A percentile compares a stretch with the other conserved stretches of the same genome.
Evolutionary conservation across 2,329 filamentous ascomycete species (phyloP).

Genomic region (Huntiella bhutanensis): DNA sequence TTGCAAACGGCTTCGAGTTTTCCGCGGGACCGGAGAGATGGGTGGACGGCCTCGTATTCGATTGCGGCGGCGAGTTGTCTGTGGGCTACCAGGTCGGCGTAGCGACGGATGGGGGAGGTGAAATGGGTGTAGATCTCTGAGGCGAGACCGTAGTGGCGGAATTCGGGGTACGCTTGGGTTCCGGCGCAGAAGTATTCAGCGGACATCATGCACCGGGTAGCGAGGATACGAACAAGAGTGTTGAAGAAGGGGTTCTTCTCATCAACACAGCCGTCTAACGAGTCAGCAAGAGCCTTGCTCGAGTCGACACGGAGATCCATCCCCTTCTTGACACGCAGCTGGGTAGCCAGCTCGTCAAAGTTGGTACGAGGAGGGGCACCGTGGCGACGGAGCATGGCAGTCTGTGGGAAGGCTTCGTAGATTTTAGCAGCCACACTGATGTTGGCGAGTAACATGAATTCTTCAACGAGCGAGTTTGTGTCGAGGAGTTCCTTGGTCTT

Average conservation of each 20-base stretch:
- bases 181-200: slow-evolving; percentile 97
- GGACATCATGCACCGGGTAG: slow-evolving; percentile 96
- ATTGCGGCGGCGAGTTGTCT: slow-evolving; percentile 90
- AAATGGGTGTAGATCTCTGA: slow-evolving; percentile 98
- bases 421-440: slow-evolving; percentile 82
- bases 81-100: slow-evolving; percentile 90
- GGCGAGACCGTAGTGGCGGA: slow-evolving; percentile 90
- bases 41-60: slow-evolving; percentile 72
- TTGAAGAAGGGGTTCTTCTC: slow-evolving; percentile 85
- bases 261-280: slow-evolving; percentile 70
- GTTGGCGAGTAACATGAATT: slow-evolving; percentile 98
- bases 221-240: slow-evolving; percentile 90
- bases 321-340: slow-evolving; percentile 71
- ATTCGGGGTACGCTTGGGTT: slow-evolving; percentile 81
- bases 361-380: slow-evolving; percentile 84
- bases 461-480: slow-evolving; percentile 93
- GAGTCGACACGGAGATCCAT: slow-evolving; percentile 68
- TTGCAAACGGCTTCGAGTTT: slow-evolving; percentile 88
- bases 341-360: slow-evolving; percentile 83
- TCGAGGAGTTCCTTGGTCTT: slow-evolving; percentile 88
- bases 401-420: slow-evolving; percentile 83
- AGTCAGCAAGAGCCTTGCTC: slow-evolving; percentile 84
- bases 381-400: slow-evolving; percentile 81
- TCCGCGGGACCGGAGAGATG: slow-evolving; percentile 59
- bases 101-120: slow-evolving; percentile 89